These are phyloP conservation scores for Lyophyllum decastes DNA, from an alignment of 768 basidiomycete species.

Conservation along the genomic window DNA sequence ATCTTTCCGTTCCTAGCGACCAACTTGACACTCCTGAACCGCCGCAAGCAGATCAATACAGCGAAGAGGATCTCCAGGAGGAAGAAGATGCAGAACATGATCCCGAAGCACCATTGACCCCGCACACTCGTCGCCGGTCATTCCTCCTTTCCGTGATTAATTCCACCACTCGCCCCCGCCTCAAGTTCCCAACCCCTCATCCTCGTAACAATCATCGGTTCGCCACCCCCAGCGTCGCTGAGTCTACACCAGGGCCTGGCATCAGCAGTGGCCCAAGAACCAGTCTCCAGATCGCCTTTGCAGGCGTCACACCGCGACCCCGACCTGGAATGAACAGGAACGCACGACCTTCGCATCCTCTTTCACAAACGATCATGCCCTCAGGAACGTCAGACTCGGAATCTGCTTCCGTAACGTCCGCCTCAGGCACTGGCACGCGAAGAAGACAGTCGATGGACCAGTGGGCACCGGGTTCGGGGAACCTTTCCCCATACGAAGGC, in stretches of 20 bases:
- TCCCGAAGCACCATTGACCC: constrained; percentile 57
- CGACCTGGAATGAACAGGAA: constrained; percentile 31
- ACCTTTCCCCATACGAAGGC: constrained; percentile 47
- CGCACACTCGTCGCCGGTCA: constrained; percentile 71
- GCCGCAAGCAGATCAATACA: constrained; percentile 17
- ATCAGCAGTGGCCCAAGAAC: constrained; percentile 29
- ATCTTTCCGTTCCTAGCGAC: constrained; percentile 46
- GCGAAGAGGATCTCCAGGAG: constrained; percentile 20
- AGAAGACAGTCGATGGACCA: constrained; percentile 22
- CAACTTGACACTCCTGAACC: constrained; percentile 38
- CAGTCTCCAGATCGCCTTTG: constrained; percentile 54
- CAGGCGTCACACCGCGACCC: constrained; percentile 65
- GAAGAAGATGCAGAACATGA: constrained; percentile 20
- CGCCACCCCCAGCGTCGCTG: constrained; percentile 33
- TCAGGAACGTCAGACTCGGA: constrained; percentile 38
- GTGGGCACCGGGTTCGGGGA: constrained; percentile 31
- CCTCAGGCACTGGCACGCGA: constrained; percentile 10
- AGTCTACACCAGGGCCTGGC: constrained; percentile 36
- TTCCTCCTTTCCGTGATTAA: constrained; percentile 86
- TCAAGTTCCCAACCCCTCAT: constrained; percentile 67
- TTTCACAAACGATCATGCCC: constrained; percentile 52
- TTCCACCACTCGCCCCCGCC: constrained; percentile 74
- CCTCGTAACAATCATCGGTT: constrained; percentile 38
- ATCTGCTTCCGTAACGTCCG: constrained; percentile 27
- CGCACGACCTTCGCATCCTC: constrained; percentile 59